A percentile compares a stretch with the other conserved stretches of the same genome.
Evolutionary conservation across 1,284 basidiomycete genomes (phyloP).

Genomic region (Tranzscheliella williamsii): DNA sequence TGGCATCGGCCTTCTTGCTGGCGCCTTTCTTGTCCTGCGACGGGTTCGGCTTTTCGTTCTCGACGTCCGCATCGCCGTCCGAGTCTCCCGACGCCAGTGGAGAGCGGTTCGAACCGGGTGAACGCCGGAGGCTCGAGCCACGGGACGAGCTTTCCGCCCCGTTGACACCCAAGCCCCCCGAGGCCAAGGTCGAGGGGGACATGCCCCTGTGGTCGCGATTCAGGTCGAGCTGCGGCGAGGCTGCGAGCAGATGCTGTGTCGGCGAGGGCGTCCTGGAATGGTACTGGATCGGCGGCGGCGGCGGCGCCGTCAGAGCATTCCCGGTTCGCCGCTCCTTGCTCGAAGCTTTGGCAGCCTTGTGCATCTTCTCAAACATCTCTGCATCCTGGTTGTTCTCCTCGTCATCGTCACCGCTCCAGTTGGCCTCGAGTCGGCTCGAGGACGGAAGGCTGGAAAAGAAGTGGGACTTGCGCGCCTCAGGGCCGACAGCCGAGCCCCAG

Average conservation of each 20-base stretch:
- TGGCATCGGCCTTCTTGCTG: not conserved
- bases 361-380: slow-evolving; percentile 17
- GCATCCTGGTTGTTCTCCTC: slow-evolving; percentile 23
- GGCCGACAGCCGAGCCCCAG: slow-evolving; percentile 9
- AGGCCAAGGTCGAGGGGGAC: not conserved
- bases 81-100: slow-evolving; percentile 16
- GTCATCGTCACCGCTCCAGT: slow-evolving; percentile 41
- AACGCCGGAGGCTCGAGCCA: slow-evolving; percentile 1
- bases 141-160: not conserved
- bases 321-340: slow-evolving; percentile 6
- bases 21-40: slow-evolving; percentile 7
- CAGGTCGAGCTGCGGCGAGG: slow-evolving; percentile 20
- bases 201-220: not conserved
- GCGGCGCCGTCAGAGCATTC: slow-evolving; percentile 15
- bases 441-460: slow-evolving; percentile 31
- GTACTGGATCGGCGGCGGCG: slow-evolving; percentile 27
- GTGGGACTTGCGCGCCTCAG: slow-evolving; percentile 10
- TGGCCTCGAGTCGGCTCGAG: slow-evolving; percentile 19
- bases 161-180: not conserved
- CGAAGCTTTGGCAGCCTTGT: slow-evolving; percentile 20
- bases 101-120: slow-evolving; percentile 13
- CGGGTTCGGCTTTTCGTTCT: slow-evolving; percentile 10
- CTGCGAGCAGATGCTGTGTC: slow-evolving; percentile 14
- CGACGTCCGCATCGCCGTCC: slow-evolving; percentile 35
- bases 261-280: slow-evolving; percentile 23